Base-by-base conservation (phyloP, 768 basidiomycete species). In the Mycena rosella region DNA sequence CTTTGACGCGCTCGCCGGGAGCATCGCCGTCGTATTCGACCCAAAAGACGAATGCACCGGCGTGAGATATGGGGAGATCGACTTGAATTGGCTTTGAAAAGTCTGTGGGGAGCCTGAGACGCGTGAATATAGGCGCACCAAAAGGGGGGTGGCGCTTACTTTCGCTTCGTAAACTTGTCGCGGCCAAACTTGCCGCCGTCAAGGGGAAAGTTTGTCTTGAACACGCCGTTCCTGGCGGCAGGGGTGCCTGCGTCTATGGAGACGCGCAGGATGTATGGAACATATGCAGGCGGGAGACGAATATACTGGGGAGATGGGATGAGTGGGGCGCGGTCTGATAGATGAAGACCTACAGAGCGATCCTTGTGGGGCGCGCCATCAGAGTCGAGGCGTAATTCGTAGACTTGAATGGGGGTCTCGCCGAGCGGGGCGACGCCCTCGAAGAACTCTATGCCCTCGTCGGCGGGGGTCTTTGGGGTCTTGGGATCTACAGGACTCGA, bases 201-300 rank as follows among this genome's bases (percentile, higher is more conserved):
- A 8, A 99, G 86, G 2, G 98, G 98, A 74, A 99, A 98, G 78
- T 99, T 98, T 64, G 96, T 97, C 82, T 92, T 95, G 79, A 99
- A 93, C 1, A 96, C 87, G 57, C 96, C 98, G 74, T 96, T 94
- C 74, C 89, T 91, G 10, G 94, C 88, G 13, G 95, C 95, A 2
- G 95, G 91, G 3, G 96, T 96, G 9, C 98, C 98, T 0, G 97
- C 94, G 52, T 96, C 93, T 55, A 99, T 85, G 22, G 93, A 91
- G 38, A 99, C 92, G 59, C 98, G 91, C 29, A 99, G 82, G 54
- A 99, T 87, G 77, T 99, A 99, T 1, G 96, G 96, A 20, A 82
- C 82, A 75, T 90, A 86, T 26, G 96, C 95, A 14, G 98, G 96
- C 11, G 98, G 98, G 20, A 99, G 89, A 44, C 98, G 96, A 73